A percentile compares a stretch with the other conserved stretches of the same genome.
These are phyloP conservation scores for Schizophyllum commune DNA, from an alignment of 1,284 basidiomycete species.

Conservation along the genomic window DNA sequence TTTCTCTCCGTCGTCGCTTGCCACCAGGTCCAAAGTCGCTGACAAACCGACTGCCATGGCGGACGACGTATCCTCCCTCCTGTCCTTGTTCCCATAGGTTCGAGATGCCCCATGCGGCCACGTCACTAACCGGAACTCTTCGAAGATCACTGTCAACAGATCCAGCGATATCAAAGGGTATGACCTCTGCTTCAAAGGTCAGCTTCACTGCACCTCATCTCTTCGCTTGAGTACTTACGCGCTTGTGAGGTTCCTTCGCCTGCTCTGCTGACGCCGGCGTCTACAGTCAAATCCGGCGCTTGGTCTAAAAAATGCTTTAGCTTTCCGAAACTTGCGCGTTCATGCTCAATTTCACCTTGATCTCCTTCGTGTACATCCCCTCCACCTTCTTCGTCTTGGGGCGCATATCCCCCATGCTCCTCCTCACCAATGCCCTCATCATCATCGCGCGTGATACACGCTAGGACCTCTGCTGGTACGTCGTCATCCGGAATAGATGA, in stretches of 20 bases:
- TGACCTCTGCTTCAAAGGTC: not conserved
- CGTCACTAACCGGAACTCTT: not conserved
- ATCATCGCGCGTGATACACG: conserved; percentile 12
- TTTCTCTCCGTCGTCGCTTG: too few species aligned
- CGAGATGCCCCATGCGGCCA: not conserved
- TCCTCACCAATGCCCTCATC: conserved; percentile 4
- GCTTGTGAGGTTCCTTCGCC: not conserved
- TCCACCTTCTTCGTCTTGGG: not conserved
- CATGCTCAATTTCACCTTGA: too few species aligned
- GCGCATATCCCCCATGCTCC: conserved; percentile 21
- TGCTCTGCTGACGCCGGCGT: too few species aligned
- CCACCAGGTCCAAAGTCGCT: not conserved
- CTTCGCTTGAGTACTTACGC: not conserved
- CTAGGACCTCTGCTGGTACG: conserved; percentile 21
- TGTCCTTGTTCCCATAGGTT: not conserved
- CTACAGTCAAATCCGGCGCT: too few species aligned
- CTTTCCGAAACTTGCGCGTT: too few species aligned
- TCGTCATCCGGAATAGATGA: conserved; percentile 21
- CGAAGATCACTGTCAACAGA: not conserved
- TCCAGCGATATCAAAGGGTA: not conserved
- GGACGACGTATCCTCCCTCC: not conserved
- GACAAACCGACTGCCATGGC: not conserved
- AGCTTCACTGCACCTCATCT: not conserved
- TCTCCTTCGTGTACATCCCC: too few species aligned
- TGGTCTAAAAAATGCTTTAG: too few species aligned